A percentile compares a stretch with the other conserved stretches of the same genome.
Evolutionary conservation across 495 filamentous ascomycete genomes (phyloP).

Genomic region (Annulohypoxylon moriforme): DNA sequence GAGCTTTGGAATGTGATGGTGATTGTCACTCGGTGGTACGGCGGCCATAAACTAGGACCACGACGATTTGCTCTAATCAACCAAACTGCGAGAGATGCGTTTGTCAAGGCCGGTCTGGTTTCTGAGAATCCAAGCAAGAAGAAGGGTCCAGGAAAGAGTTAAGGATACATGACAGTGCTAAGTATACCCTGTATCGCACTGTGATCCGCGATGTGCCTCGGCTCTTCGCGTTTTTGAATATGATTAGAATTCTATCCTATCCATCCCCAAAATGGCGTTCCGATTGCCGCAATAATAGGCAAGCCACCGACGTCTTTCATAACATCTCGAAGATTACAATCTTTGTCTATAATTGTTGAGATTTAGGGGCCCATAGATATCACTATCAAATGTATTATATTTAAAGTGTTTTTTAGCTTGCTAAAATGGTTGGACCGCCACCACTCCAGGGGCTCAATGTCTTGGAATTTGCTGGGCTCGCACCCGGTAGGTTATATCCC

Average conservation of each 20-base stretch:
- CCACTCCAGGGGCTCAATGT: constrained; percentile 83
- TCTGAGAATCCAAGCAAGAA: constrained; percentile 68
- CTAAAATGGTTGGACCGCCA: constrained; percentile 60
- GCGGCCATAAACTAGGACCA: constrained; percentile 86
- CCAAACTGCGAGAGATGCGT: constrained; percentile 81
- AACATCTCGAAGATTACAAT: not conserved
- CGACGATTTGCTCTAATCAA: constrained; percentile 92
- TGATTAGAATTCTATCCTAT: not conserved
- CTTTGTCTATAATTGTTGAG: not conserved
- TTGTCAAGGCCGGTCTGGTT: constrained; percentile 81
- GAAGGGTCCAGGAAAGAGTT: constrained; percentile 56
- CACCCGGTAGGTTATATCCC: constrained; percentile 71
- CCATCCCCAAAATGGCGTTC: not conserved
- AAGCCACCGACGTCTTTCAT: not conserved
- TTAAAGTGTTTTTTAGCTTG: not conserved
- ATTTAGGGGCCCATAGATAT: not conserved
- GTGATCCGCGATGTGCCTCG: constrained; percentile 28
- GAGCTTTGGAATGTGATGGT: constrained; percentile 92
- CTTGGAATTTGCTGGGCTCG: constrained; percentile 89
- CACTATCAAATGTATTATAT: not conserved
- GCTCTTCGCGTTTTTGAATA: constrained; percentile 27
- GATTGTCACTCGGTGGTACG: constrained; percentile 96
- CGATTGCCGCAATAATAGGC: not conserved
- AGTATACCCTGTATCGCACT: constrained; percentile 14
- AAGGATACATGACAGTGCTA: constrained; percentile 25